phyloP scores from a whole-genome alignment of 2,329 filamentous ascomycete genomes.

The Penicillium janthinellum region DNA sequence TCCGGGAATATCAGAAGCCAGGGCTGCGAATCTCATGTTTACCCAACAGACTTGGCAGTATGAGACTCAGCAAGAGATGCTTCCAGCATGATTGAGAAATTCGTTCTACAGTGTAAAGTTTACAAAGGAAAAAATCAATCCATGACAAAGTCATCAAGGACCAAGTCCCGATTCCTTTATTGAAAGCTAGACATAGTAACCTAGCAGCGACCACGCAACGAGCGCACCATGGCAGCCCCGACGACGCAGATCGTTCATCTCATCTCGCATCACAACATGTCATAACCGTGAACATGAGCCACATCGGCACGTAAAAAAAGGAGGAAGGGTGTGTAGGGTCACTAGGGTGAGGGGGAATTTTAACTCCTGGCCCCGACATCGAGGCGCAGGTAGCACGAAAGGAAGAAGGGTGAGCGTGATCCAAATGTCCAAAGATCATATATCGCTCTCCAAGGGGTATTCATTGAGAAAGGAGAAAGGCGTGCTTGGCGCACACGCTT shows the following conservation, averaged over 20 bases:
- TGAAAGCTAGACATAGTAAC: slow-evolving; percentile 23
- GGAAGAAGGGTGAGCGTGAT: slow-evolving; percentile 12
- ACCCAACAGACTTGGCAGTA: too few relatives aligned
- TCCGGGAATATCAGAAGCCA: too few relatives aligned
- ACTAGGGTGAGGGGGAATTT: slow-evolving; percentile 13
- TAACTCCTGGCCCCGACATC: slow-evolving; percentile 13
- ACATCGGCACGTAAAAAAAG: slow-evolving; percentile 28
- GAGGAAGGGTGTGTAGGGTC: background rate
- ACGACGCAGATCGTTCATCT: slow-evolving; percentile 19
- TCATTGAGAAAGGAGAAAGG: slow-evolving; percentile 14
- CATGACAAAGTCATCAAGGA: slow-evolving; percentile 11
- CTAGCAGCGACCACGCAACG: slow-evolving; percentile 22
- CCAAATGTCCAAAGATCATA: slow-evolving; percentile 7
- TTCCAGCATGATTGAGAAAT: background rate
- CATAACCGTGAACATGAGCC: slow-evolving; percentile 30
- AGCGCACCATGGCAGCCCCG: background rate
- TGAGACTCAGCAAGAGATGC: too few relatives aligned
- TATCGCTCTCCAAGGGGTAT: slow-evolving; percentile 23
- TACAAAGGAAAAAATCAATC: background rate
- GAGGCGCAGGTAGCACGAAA: slow-evolving; percentile 6
- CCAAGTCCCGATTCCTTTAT: slow-evolving; percentile 11
- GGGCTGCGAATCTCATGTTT: too few relatives aligned
- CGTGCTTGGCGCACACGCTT: slow-evolving; percentile 49
- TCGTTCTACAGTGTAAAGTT: background rate
- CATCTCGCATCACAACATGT: slow-evolving; percentile 31